phyloP scores from a whole-genome alignment of 2,329 filamentous ascomycete species.

The Pseudocercospora macadamiae region DNA sequence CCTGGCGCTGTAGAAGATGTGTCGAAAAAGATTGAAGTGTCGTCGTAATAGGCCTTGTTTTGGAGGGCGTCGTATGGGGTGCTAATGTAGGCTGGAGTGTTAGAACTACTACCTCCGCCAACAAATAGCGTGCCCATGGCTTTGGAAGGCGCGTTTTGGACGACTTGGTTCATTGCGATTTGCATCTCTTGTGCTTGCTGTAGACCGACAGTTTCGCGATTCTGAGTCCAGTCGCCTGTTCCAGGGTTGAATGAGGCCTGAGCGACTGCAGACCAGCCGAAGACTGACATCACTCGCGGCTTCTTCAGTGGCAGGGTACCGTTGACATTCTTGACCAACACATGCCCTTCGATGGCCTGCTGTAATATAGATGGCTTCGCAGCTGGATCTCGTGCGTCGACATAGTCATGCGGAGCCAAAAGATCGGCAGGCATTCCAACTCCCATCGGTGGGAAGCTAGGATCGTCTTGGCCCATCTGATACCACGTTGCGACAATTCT shows the following conservation, averaged over 20 bases:
- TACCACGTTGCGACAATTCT: constrained; percentile 59
- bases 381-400: constrained; percentile 59
- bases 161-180: constrained; percentile 39
- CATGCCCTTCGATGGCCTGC: constrained; percentile 65
- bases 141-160: constrained; percentile 29
- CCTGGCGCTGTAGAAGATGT: constrained; percentile 53
- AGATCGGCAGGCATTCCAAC: constrained; percentile 57
- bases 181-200: constrained; percentile 27
- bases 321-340: constrained; percentile 65
- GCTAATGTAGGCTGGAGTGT: constrained; percentile 39
- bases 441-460: constrained; percentile 45
- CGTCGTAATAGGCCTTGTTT: constrained; percentile 50
- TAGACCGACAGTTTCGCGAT: constrained; percentile 30
- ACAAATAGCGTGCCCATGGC: constrained; percentile 39
- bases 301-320: constrained; percentile 57
- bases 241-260: constrained; percentile 34
- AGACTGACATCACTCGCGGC: constrained; percentile 59
- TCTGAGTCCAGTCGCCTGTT: constrained; percentile 28
- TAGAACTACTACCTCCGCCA: constrained; percentile 41
- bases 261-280: constrained; percentile 60
- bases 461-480: constrained; percentile 54
- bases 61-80: constrained; percentile 42
- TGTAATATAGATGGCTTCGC: constrained; percentile 55
- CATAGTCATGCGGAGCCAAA: constrained; percentile 53
- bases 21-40: constrained; percentile 63